Evolutionary conservation across 2,329 filamentous ascomycete species (phyloP), one percentile per base, ranked within the genome.

Genomic region (Aspergillus fijiensis): DNA sequence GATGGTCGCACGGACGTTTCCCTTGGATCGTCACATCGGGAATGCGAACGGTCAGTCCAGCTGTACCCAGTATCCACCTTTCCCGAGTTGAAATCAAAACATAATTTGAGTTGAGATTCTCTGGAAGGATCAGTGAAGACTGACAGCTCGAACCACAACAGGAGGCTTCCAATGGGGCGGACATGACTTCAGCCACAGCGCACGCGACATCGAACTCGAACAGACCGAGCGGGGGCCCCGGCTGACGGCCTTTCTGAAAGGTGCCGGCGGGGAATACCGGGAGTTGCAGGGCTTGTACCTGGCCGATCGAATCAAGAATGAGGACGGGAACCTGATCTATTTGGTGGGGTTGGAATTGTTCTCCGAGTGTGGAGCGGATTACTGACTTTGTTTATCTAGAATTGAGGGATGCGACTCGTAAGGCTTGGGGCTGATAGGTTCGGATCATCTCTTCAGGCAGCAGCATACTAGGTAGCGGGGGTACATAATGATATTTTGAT

Each of bases 101-200:
- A 16, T 2, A 35, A 12, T 12, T 16, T 16, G 12, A 1, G 11
- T 16, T 2, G 2, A 29, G 27, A 7, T 10, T 29, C 3, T 0
- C 27, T 7, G 7, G 2, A 9, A 29, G 9, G 2, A 29, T 29
- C 0, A 9, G 27, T 29, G 27, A 29, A 10, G 3, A 29, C 39
- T 45, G 16, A 45, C 16, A 6, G 2, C 1, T 5, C 5, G 4
- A 9, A 19, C 5, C 14, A 16, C 16, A 5, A 12, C 16, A 67
- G 65, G 65, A 14, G 65, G 62, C 60, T 67, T 67, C 55, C 55
- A 65, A 58, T 67, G 65, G 65, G 65, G 62, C 29, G 64, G 65
- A 3, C 31, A 39, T 19, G 61, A 66, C 27, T 67, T 67, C 60
- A 65, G 64, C 42, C 58, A 39, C 16, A 59, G 49, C 25, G 64